Conservation (phyloP, 2,329 filamentous ascomycete genomes). For the Fusarium sp. region DNA sequence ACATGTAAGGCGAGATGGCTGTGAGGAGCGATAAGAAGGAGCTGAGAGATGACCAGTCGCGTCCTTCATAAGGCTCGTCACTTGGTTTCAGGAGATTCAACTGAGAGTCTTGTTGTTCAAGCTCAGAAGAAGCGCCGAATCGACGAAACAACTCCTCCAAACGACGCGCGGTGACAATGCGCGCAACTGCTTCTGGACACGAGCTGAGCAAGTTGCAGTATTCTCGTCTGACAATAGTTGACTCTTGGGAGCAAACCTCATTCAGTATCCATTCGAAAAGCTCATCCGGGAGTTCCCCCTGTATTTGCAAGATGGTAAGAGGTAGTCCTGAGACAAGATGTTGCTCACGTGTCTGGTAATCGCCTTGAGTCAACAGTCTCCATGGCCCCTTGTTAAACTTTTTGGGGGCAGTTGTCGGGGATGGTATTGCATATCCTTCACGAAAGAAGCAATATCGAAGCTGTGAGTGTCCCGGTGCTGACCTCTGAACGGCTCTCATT, state of each 20-base stretch:
- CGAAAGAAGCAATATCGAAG: slow-evolving; percentile 61
- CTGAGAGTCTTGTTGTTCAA: slow-evolving; percentile 44
- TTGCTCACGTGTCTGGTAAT: slow-evolving; percentile 57
- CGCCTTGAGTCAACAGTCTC: slow-evolving; percentile 58
- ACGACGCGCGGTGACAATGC: slow-evolving; percentile 54
- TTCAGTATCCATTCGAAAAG: slow-evolving; percentile 72
- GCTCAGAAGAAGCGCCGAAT: slow-evolving; percentile 63
- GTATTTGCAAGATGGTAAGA: slow-evolving; percentile 54
- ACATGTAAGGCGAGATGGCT: slow-evolving; percentile 48
- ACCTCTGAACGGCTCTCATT: slow-evolving; percentile 60
- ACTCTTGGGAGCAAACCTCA: slow-evolving; percentile 64
- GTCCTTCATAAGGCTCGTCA: slow-evolving; percentile 45
- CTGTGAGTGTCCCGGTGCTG: slow-evolving; percentile 49
- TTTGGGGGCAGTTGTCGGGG: slow-evolving; percentile 40
- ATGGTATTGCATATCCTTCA: slow-evolving; percentile 41
- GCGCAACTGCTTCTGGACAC: slow-evolving; percentile 53
- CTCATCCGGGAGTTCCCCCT: slow-evolving; percentile 63
- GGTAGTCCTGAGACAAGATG: slow-evolving; percentile 70
- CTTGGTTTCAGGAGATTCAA: slow-evolving; percentile 33
- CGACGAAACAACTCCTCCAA: slow-evolving; percentile 63
- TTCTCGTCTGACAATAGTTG: slow-evolving; percentile 63
- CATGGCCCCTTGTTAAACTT: slow-evolving; percentile 52
- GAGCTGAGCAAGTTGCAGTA: slow-evolving; percentile 65
- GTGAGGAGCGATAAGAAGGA: slow-evolving; percentile 55
- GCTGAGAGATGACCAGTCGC: slow-evolving; percentile 56